Percentiles rank a stretch among this genome's conserved stretches.
Evolutionary conservation across 345 rosid genomes (phyloP).

Genomic region (Lenwebbia sp.): DNA sequence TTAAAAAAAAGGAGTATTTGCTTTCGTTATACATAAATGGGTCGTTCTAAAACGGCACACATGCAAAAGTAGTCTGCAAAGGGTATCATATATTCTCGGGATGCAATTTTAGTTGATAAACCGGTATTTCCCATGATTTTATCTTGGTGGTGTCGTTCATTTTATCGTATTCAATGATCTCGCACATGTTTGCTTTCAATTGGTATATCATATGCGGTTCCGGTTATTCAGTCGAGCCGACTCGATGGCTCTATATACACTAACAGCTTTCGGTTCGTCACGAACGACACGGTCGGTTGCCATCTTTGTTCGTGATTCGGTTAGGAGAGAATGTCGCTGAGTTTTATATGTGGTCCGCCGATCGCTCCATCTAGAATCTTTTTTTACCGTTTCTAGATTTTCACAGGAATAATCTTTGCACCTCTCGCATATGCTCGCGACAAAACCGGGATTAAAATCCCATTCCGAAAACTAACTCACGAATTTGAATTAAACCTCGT

Average conservation of each 20-base stretch:
- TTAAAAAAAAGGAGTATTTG: accelerated
- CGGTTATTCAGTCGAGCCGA: no score
- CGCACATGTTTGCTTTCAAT: background rate
- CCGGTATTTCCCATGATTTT: background rate
- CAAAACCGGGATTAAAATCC: background rate
- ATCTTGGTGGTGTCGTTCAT: no score
- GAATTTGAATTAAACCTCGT: no score
- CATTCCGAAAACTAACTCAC: background rate
- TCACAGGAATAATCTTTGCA: background rate
- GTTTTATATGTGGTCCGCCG: no score
- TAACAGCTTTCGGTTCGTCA: background rate
- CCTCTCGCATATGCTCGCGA: background rate
- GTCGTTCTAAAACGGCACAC: accelerated
- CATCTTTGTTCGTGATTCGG: no score
- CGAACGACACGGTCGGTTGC: background rate
- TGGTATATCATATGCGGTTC: no score
- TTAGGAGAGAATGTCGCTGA: no score
- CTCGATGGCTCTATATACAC: background rate
- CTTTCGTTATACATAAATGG: accelerated
- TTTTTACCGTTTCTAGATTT: background rate
- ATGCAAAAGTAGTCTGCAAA: background rate
- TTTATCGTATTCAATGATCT: no score
- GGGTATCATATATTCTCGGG: no score
- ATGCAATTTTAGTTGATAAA: background rate
- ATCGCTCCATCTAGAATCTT: no score